These are phyloP conservation scores for Scheffersomyces cryptocercus DNA, from an alignment of 1,139 yeast species.

Conservation along the genomic window DNA sequence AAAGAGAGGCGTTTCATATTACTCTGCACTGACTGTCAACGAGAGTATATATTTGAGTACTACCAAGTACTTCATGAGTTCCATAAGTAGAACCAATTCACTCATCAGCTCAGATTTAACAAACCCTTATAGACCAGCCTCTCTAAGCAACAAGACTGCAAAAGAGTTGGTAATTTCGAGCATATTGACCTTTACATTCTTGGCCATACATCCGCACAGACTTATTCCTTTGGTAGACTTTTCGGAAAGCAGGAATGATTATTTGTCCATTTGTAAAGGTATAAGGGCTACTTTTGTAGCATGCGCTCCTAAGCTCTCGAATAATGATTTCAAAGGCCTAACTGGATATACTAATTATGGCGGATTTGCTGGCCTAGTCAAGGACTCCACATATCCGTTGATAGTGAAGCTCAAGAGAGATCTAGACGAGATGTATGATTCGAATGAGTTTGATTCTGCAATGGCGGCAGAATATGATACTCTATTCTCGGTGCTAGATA, in stretches of 20 bases:
- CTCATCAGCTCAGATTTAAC: background rate
- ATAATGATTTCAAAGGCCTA: slow-evolving; percentile 6
- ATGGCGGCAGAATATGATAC: slow-evolving; percentile 7
- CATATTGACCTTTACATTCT: slow-evolving; percentile 25
- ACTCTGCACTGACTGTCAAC: background rate
- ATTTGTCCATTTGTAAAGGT: slow-evolving; percentile 21
- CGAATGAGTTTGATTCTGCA: slow-evolving; percentile 9
- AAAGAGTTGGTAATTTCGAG: slow-evolving; percentile 25
- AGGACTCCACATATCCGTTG: slow-evolving; percentile 16
- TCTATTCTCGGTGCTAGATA: slow-evolving; percentile 10
- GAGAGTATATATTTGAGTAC: slow-evolving; percentile 14
- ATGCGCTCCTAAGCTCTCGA: slow-evolving; percentile 4
- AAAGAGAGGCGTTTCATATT: background rate
- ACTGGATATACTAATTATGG: slow-evolving; percentile 6
- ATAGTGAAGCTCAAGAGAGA: slow-evolving; percentile 15
- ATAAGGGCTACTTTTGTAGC: slow-evolving; percentile 12
- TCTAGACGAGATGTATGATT: slow-evolving; percentile 6
- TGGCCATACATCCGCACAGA: slow-evolving; percentile 33
- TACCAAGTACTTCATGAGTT: slow-evolving; percentile 23
- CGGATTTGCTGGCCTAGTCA: background rate
- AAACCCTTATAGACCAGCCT: slow-evolving; percentile 2
- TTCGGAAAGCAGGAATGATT: slow-evolving; percentile 20
- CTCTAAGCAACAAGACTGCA: slow-evolving; percentile 11
- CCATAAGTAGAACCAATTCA: slow-evolving; percentile 8
- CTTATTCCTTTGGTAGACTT: slow-evolving; percentile 30